Conservation (phyloP, 2,329 filamentous ascomycete species). For the Nigrograna mackinnonii region DNA sequence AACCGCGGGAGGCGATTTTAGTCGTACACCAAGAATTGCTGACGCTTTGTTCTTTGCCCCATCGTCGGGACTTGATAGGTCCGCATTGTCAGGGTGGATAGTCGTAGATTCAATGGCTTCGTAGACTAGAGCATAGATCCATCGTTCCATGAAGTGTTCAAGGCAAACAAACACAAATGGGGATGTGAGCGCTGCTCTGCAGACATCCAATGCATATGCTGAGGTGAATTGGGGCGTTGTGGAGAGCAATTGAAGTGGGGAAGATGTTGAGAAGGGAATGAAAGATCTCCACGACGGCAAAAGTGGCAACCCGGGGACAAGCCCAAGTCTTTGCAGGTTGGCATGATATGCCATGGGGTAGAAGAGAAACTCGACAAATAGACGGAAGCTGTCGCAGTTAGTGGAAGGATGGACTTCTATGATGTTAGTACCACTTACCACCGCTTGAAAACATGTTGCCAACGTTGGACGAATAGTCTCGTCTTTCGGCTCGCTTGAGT, state of each 20-base stretch:
- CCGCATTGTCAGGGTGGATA: slow-evolving; percentile 32
- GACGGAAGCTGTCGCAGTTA: slow-evolving; percentile 24
- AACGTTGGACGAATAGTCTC: slow-evolving; percentile 23
- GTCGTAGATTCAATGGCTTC: slow-evolving; percentile 33
- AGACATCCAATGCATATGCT: slow-evolving; percentile 14
- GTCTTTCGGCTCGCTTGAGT: slow-evolving; percentile 21
- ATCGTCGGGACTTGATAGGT: slow-evolving; percentile 26
- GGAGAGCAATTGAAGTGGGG: slow-evolving; percentile 17
- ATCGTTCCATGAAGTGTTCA: slow-evolving; percentile 28
- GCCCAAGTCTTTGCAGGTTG: slow-evolving; percentile 31
- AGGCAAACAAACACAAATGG: slow-evolving; percentile 29
- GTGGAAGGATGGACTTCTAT: not conserved
- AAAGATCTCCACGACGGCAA: slow-evolving; percentile 29
- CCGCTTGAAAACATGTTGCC: slow-evolving; percentile 18
- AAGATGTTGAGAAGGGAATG: slow-evolving; percentile 32
- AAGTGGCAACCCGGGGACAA: slow-evolving; percentile 28
- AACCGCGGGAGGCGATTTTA: slow-evolving; percentile 22
- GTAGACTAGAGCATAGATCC: slow-evolving; percentile 26
- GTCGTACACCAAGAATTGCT: slow-evolving; percentile 24
- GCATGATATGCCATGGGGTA: slow-evolving; percentile 38
- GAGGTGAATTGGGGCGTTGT: slow-evolving; percentile 13
- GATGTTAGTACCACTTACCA: slow-evolving; percentile 18
- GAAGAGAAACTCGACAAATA: slow-evolving; percentile 29
- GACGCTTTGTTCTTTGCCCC: slow-evolving; percentile 21
- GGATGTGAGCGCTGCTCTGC: slow-evolving; percentile 24